These are phyloP conservation scores for Boletus barrowsii DNA, from an alignment of 768 basidiomycete species.

Conservation along the genomic window DNA sequence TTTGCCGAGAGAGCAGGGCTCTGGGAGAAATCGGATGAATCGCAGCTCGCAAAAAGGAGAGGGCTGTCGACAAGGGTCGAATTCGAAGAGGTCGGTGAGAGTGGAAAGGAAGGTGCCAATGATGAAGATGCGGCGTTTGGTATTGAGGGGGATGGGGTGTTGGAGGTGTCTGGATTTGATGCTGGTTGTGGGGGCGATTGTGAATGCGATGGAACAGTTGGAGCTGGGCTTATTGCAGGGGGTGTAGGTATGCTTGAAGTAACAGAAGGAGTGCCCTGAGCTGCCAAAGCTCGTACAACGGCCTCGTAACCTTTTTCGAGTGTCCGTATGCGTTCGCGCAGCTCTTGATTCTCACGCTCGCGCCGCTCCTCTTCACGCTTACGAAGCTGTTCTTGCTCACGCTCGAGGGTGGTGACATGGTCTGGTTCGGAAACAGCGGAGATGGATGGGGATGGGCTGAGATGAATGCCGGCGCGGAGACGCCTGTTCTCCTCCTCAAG, in stretches of 20 bases:
- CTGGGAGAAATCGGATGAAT: slow-evolving; percentile 33
- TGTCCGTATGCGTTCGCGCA: slow-evolving; percentile 71
- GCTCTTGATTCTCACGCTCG: slow-evolving; percentile 69
- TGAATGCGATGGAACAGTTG: slow-evolving; percentile 17
- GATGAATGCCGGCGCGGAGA: slow-evolving; percentile 53
- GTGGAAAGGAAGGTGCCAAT: slow-evolving; percentile 33
- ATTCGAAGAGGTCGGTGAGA: slow-evolving; percentile 43
- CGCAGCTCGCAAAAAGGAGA: slow-evolving; percentile 23
- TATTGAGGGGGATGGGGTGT: slow-evolving; percentile 24
- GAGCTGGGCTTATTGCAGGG: slow-evolving; percentile 10
- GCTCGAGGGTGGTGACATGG: slow-evolving; percentile 20
- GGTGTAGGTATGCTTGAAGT: slow-evolving; percentile 12
- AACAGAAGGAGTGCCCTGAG: slow-evolving; percentile 45
- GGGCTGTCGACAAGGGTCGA: slow-evolving; percentile 38
- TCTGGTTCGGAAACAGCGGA: slow-evolving; percentile 17
- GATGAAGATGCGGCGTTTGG: slow-evolving; percentile 26
- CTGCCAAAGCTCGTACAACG: slow-evolving; percentile 69
- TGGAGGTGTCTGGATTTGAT: slow-evolving; percentile 21
- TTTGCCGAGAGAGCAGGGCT: slow-evolving; percentile 37
- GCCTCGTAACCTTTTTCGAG: slow-evolving; percentile 82
- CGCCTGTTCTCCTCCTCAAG: slow-evolving; percentile 83
- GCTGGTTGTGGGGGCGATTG: slow-evolving; percentile 19
- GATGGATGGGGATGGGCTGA: slow-evolving; percentile 22
- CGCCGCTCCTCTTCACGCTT: slow-evolving; percentile 39
- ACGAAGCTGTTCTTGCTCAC: slow-evolving; percentile 30